phyloP scores from a whole-genome alignment of 179 eudicot species.

The Beta corolliflora region DNA sequence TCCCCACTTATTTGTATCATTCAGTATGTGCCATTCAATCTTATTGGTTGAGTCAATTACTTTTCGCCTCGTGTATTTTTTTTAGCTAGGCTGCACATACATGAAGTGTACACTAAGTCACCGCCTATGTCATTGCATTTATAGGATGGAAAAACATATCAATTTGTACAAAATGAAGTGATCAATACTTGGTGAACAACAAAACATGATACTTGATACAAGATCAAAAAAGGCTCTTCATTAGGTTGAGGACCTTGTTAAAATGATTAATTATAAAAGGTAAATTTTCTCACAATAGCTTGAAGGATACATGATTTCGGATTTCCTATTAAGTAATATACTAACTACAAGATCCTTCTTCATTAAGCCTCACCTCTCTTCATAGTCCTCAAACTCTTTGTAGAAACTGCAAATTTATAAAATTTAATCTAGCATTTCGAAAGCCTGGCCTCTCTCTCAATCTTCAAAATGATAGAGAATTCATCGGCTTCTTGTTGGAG shows the following conservation, averaged over 20 bases:
- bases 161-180: neutral
- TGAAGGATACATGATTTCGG: neutral
- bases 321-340: neutral
- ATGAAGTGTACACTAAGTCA: too few species aligned
- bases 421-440: too few species aligned
- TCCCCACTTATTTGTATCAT: too few species aligned
- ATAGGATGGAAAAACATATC: neutral
- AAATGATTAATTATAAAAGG: neutral
- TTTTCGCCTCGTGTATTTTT: too few species aligned
- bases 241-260: neutral
- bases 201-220: neutral
- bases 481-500: slow-evolving; percentile 26
- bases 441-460: slow-evolving; percentile 27
- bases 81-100: too few species aligned
- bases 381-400: neutral
- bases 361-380: neutral
- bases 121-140: too few species aligned
- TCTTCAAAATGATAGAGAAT: slow-evolving; percentile 12
- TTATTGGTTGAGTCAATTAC: too few species aligned
- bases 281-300: neutral
- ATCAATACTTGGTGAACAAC: neutral
- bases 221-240: neutral
- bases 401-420: neutral
- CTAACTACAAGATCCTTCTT: neutral
- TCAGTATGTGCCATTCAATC: too few species aligned